These are phyloP conservation scores for Heimioporus retisporus DNA, from an alignment of 1,284 basidiomycete genomes.

Conservation along the genomic window DNA sequence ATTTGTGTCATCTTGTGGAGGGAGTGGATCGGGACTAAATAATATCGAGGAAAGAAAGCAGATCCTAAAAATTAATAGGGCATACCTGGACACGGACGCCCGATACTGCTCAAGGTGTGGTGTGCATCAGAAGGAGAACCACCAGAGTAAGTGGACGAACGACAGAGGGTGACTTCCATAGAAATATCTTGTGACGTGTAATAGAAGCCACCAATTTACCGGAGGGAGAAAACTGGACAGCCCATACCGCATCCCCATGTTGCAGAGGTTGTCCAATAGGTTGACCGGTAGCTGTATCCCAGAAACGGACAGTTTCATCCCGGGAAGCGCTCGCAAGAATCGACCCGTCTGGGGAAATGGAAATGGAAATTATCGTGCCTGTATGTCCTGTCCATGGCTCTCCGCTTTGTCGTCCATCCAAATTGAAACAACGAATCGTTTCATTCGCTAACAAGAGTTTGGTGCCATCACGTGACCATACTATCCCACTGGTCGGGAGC, in stretches of 20 bases:
- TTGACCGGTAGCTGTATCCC: conserved; percentile 12
- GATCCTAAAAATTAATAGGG: too few species aligned
- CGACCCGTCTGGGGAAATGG: conserved; percentile 11
- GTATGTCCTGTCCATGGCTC: conserved; percentile 15
- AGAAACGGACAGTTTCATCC: conserved; percentile 21
- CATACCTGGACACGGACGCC: too few species aligned
- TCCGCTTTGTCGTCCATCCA: conserved; percentile 12
- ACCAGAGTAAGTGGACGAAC: too few species aligned
- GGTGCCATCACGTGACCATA: conserved; percentile 22
- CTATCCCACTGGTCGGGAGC: not conserved
- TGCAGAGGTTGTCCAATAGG: conserved; percentile 1
- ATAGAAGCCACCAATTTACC: conserved; percentile 16
- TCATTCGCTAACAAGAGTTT: conserved; percentile 2
- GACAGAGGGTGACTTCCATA: conserved; percentile 13
- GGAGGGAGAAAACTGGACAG: conserved; percentile 14
- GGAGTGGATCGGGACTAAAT: too few species aligned
- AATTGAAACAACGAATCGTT: conserved; percentile 10
- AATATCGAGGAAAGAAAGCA: too few species aligned
- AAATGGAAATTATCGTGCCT: not conserved
- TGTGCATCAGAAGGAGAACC: too few species aligned
- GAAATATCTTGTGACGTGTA: not conserved
- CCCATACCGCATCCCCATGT: not conserved
- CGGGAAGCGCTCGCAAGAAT: conserved; percentile 20
- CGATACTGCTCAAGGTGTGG: too few species aligned
- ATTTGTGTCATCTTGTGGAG: too few species aligned